These are phyloP conservation scores for Solanum clarkiae DNA, from an alignment of 257 asterid genomes.

Conservation along the genomic window DNA sequence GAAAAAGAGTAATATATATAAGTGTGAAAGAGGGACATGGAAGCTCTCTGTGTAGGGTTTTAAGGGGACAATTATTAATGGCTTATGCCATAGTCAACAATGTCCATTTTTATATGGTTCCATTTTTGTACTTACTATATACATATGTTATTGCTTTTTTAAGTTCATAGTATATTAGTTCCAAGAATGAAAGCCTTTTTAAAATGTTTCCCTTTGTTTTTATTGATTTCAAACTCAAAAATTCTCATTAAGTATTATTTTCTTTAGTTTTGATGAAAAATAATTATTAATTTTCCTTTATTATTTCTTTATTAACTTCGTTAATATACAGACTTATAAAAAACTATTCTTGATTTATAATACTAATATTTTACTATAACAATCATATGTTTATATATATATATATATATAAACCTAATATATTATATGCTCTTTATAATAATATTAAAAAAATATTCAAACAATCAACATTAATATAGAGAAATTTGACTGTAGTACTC, in stretches of 20 bases:
- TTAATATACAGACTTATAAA: background rate
- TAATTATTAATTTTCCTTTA: background rate
- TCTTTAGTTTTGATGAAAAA: too few species aligned
- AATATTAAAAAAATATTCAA: too few species aligned
- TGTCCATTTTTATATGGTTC: background rate
- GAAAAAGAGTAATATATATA: background rate
- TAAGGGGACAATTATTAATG: conserved; percentile 25
- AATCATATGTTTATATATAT: too few species aligned
- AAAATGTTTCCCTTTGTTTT: background rate
- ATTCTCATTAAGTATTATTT: background rate
- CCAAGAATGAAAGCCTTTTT: background rate
- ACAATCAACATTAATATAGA: too few species aligned
- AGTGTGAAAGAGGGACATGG: conserved; percentile 26
- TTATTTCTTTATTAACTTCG: background rate
- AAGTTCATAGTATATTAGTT: background rate
- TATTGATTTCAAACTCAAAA: background rate
- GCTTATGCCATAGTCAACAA: background rate
- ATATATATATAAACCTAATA: too few species aligned
- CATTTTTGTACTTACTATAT: background rate
- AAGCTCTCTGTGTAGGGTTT: conserved; percentile 50
- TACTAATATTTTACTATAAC: too few species aligned
- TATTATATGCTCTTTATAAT: too few species aligned
- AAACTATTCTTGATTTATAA: too few species aligned
- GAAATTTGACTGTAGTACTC: too few species aligned
- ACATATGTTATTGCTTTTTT: background rate